These are phyloP conservation scores for Vachellia collinsii DNA, from an alignment of 306 rosid genomes.

Conservation along the genomic window DNA sequence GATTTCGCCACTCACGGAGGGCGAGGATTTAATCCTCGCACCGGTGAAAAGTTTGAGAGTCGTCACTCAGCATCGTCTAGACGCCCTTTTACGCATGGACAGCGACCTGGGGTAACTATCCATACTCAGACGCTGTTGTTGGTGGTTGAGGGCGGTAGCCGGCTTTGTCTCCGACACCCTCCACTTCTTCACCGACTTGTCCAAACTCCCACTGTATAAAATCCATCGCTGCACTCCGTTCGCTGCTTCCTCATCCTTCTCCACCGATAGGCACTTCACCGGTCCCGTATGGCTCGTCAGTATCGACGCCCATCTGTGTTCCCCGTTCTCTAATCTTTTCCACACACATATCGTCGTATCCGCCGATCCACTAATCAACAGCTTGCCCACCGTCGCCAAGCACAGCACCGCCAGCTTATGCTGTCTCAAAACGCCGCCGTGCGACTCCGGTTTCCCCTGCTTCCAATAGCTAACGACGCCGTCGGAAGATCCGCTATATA, in stretches of 20 bases:
- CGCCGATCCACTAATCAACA: constrained; percentile 83
- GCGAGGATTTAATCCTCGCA: no score
- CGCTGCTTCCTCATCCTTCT: constrained; percentile 49
- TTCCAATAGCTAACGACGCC: constrained; percentile 80
- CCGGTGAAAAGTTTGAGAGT: neutral
- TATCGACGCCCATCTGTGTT: constrained; percentile 52
- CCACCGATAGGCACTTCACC: constrained; percentile 82
- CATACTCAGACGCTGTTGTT: neutral
- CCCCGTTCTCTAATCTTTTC: constrained; percentile 47
- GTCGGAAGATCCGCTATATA: constrained; percentile 80
- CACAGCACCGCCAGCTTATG: constrained; percentile 84
- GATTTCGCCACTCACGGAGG: no score
- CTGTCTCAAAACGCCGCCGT: constrained; percentile 62
- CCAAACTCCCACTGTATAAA: constrained; percentile 93
- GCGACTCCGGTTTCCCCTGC: constrained; percentile 47
- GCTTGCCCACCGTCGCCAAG: constrained; percentile 57
- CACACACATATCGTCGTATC: constrained; percentile 88
- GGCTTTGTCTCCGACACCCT: constrained; percentile 53
- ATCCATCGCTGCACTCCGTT: constrained; percentile 54
- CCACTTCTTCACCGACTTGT: constrained; percentile 93
- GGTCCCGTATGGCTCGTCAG: constrained; percentile 83
- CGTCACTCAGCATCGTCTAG: constrained; percentile 36
- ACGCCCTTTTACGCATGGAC: constrained; percentile 46
- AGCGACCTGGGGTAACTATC: constrained; percentile 38
- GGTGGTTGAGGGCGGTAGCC: constrained; percentile 4